Evolutionary conservation across 768 basidiomycete genomes (phyloP), one percentile per base, ranked within the genome.

Genomic region (Lentinula boryana): DNA sequence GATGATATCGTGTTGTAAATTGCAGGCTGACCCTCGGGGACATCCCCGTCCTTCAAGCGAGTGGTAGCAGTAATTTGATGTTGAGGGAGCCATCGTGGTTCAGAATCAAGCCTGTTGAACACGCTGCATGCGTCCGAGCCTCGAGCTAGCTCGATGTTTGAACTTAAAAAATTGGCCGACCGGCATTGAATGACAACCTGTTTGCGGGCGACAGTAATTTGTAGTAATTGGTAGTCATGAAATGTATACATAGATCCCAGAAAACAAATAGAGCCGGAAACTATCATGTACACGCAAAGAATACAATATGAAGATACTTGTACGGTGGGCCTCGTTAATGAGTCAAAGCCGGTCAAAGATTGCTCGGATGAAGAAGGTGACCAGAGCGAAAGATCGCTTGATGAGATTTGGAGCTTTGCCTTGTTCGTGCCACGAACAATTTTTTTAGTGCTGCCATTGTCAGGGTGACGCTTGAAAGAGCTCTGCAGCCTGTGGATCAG

Each of bases 1-100:
- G 49, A 69, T 67, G 40, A 75, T 72, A 60, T 78, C 74, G 61
- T 78, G 76, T 35, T 72, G 65, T 56, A 69, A 56, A 1, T 63
- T 65, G 64, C 75, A 76, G n/a, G 62, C 50, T 18, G 65, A 40
- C 15, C 74, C 73, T 43, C 62, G 66, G 1, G 57, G 59, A 56
- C 75, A 78, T 3, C 67, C 68, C 0, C 59, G 64, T 44, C 66
- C 66, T 43, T 44, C 16, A 6, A 72, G 57, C 40, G 66, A 72
- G 31, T 63, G 64, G 43, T 66, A 62, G 56, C 75, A 76, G 51
- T 65, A 73, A 0, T 33, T 65, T 7, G 67, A 43, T 67, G 64
- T 27, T 31, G 56, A 46, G 44, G 59, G 23, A 50, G 63, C 50
- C 59, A 60, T 63, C 13, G 43, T 58, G 56, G 59, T 51, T 51